Conservation (phyloP, 2,329 filamentous ascomycete species). For the Nectriaceae sp. region DNA sequence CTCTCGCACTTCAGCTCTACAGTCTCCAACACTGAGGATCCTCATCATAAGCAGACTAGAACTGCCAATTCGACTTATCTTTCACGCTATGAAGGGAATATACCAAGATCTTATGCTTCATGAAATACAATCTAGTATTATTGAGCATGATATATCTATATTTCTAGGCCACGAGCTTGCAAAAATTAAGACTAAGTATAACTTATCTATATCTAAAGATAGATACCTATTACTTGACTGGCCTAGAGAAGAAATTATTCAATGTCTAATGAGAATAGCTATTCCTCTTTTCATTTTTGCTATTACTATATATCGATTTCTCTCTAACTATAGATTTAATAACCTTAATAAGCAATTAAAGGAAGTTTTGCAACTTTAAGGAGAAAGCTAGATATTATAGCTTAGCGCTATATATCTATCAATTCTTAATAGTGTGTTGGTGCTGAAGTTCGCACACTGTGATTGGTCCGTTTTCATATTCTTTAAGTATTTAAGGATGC, state of each 20-base stretch:
- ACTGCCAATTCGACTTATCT: constrained; percentile 35
- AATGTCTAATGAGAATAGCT: constrained; percentile 30
- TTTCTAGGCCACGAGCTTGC: constrained; percentile 34
- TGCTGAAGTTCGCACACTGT: neutral
- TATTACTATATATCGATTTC: constrained; percentile 32
- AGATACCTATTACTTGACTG: constrained; percentile 26
- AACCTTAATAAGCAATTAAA: constrained; percentile 19
- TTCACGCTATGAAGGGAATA: constrained; percentile 26
- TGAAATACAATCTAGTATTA: constrained; percentile 28
- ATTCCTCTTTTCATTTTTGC: constrained; percentile 39
- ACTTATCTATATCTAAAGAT: constrained; percentile 2
- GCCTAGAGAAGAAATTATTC: constrained; percentile 21
- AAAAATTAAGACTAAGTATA: constrained; percentile 29
- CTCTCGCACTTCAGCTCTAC: constrained; percentile 7
- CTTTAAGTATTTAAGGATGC: constrained; percentile 30
- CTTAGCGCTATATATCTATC: constrained; percentile 19
- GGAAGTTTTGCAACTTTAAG: constrained; percentile 18
- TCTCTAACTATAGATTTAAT: constrained; percentile 18
- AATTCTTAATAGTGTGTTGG: constrained; percentile 13
- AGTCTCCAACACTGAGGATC: constrained; percentile 23
- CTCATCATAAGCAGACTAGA: constrained; percentile 46
- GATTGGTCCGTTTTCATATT: constrained; percentile 24
- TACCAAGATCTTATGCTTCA: constrained; percentile 36
- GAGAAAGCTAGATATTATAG: neutral
- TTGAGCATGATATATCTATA: constrained; percentile 38